A percentile compares a stretch with the other conserved stretches of the same genome.
phyloP scores from a whole-genome alignment of 2,329 filamentous ascomycete genomes.

The Leptographium lundbergii region DNA sequence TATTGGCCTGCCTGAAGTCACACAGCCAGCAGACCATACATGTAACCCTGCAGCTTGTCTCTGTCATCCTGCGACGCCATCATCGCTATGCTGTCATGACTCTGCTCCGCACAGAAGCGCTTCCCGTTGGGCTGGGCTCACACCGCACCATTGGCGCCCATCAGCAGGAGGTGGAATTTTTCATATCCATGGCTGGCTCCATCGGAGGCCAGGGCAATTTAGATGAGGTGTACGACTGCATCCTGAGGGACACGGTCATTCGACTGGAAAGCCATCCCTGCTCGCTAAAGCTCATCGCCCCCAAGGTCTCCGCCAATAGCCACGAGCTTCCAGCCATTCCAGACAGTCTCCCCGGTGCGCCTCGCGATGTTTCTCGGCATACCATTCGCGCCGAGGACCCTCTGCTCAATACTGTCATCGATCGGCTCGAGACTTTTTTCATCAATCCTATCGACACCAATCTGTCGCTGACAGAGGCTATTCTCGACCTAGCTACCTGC shows the following conservation, averaged over 20 bases:
- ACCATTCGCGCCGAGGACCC: constrained; percentile 51
- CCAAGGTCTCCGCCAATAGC: constrained; percentile 43
- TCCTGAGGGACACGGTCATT: constrained; percentile 58
- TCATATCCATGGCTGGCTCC: constrained; percentile 55
- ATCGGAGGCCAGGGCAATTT: constrained; percentile 59
- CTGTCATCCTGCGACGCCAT: constrained; percentile 74
- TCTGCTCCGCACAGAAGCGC: constrained; percentile 53
- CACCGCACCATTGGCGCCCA: constrained; percentile 59
- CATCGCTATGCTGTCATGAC: constrained; percentile 75
- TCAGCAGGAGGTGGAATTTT: constrained; percentile 59
- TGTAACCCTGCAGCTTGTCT: constrained; percentile 77
- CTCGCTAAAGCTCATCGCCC: constrained; percentile 54
- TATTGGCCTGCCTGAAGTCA: constrained; percentile 74
- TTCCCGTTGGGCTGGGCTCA: constrained; percentile 19
- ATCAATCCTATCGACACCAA: constrained; percentile 88
- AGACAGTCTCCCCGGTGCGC: constrained; percentile 45
- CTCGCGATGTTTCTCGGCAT: constrained; percentile 47
- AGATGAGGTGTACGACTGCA: constrained; percentile 58
- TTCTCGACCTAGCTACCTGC: constrained; percentile 74
- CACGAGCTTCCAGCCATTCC: constrained; percentile 42
- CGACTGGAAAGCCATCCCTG: constrained; percentile 62
- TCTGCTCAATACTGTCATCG: constrained; percentile 51
- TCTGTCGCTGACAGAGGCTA: constrained; percentile 68
- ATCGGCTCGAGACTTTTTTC: constrained; percentile 66
- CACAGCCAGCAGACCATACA: constrained; percentile 79